Conservation (phyloP, 2,329 filamentous ascomycete genomes). For the Diplodia scrobiculata region DNA sequence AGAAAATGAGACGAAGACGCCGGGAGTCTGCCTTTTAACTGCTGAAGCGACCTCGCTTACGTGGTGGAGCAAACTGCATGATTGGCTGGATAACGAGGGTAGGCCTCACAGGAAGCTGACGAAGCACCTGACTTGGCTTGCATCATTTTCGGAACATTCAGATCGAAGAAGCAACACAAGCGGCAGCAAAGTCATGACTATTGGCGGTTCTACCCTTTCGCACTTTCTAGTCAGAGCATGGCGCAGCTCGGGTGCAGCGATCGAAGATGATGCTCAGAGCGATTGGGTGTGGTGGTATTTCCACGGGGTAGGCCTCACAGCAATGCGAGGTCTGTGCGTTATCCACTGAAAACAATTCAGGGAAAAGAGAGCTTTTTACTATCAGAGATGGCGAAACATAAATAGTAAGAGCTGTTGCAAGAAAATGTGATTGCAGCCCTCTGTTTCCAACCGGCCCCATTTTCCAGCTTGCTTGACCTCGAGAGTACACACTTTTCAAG, state of each 20-base stretch:
- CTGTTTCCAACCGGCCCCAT: too few species aligned
- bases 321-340: background rate
- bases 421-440: too few species aligned
- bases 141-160: background rate
- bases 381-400: background rate
- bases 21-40: background rate
- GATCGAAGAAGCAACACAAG: background rate
- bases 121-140: background rate
- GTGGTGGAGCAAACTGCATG: background rate
- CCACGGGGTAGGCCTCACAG: slow-evolving; percentile 7
- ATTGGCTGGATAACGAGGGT: background rate
- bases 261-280: background rate
- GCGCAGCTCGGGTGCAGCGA: background rate
- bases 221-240: background rate
- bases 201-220: background rate
- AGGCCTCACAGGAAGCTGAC: background rate
- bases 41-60: background rate
- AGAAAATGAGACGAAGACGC: background rate
- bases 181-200: background rate
- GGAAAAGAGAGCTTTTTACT: background rate
- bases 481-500: background rate
- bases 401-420: background rate
- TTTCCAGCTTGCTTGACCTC: too few species aligned
- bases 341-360: background rate
- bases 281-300: background rate